Conservation (phyloP, 371 early-diverging fungal genomes). For the Capillidium heterosporum region DNA sequence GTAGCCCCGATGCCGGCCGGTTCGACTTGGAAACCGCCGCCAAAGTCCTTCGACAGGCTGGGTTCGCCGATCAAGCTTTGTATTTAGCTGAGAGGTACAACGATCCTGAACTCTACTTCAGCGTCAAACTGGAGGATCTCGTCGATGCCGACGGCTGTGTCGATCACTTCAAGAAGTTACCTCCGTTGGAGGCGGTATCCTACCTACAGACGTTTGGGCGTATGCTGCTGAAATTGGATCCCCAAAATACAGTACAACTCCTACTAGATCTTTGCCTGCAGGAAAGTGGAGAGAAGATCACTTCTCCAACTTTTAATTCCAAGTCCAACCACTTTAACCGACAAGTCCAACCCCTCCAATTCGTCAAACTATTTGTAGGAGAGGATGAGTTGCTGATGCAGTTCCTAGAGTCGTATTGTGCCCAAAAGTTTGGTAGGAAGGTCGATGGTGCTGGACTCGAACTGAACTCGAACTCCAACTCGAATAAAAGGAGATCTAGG, state of each 20-base stretch:
- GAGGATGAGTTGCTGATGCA: constrained; percentile 6
- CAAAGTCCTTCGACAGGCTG: constrained; percentile 76
- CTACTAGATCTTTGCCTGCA: constrained; percentile 45
- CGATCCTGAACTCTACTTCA: constrained; percentile 61
- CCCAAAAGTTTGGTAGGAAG: constrained; percentile 5
- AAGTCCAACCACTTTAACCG: too few species aligned
- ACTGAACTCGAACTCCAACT: too few species aligned
- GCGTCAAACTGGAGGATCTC: constrained; percentile 71
- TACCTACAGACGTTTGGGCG: constrained; percentile 60
- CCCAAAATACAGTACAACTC: constrained; percentile 59
- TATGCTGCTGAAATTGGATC: constrained; percentile 45
- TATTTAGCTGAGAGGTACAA: constrained; percentile 64
- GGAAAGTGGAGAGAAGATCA: constrained; percentile 16
- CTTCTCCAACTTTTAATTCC: not conserved
- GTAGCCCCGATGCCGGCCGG: constrained; percentile 42
- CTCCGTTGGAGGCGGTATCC: constrained; percentile 30
- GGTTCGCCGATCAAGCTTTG: constrained; percentile 73
- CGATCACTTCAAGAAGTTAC: constrained; percentile 38
- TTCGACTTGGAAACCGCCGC: constrained; percentile 91
- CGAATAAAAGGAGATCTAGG: too few species aligned
- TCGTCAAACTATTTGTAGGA: not conserved
- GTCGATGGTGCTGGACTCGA: not conserved
- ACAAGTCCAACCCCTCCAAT: too few species aligned
- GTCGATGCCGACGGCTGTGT: constrained; percentile 54
- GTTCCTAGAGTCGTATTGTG: constrained; percentile 6